Percentiles rank a stretch among this genome's conserved stretches.
Conservation (phyloP, 495 filamentous ascomycete species). For the Terfezia claveryi region DNA sequence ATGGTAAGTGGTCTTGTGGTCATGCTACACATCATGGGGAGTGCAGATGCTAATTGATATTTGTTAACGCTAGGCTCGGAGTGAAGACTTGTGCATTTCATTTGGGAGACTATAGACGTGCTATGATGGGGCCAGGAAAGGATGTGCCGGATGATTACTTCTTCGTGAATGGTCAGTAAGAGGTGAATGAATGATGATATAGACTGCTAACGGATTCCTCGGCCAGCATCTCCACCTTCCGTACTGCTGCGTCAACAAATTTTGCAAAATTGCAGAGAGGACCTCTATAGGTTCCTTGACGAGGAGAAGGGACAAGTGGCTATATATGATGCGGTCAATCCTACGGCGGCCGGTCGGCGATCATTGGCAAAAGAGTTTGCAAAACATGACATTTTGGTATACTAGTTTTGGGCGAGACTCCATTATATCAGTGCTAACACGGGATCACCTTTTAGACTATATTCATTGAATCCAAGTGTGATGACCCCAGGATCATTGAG, state of each 20-base stretch:
- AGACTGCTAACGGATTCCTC: too few relatives aligned
- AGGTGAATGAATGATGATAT: background rate
- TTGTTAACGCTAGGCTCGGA: conserved; percentile 44
- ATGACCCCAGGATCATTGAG: conserved; percentile 79
- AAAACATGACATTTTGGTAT: conserved; percentile 79
- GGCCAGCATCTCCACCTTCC: conserved; percentile 51
- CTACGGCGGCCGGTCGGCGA: conserved; percentile 57
- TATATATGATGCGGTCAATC: conserved; percentile 98
- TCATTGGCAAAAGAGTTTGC: conserved; percentile 86
- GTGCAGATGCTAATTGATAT: background rate
- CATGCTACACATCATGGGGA: background rate
- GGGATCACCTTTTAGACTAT: conserved; percentile 38
- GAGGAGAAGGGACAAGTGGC: conserved; percentile 96
- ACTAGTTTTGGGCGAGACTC: conserved; percentile 2
- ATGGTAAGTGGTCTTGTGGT: conserved; percentile 37
- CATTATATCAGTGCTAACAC: background rate
- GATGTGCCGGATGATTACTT: conserved; percentile 96
- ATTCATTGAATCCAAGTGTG: conserved; percentile 89
- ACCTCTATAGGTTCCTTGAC: conserved; percentile 88
- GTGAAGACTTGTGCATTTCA: conserved; percentile 98
- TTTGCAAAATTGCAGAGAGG: conserved; percentile 87
- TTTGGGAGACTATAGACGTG: conserved; percentile 85
- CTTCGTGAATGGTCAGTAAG: conserved; percentile 51
- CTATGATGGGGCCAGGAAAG: conserved; percentile 62
- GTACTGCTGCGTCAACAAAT: conserved; percentile 88